These are phyloP conservation scores for Neurospora sp. DNA, from an alignment of 2,329 filamentous ascomycete genomes.

Conservation along the genomic window DNA sequence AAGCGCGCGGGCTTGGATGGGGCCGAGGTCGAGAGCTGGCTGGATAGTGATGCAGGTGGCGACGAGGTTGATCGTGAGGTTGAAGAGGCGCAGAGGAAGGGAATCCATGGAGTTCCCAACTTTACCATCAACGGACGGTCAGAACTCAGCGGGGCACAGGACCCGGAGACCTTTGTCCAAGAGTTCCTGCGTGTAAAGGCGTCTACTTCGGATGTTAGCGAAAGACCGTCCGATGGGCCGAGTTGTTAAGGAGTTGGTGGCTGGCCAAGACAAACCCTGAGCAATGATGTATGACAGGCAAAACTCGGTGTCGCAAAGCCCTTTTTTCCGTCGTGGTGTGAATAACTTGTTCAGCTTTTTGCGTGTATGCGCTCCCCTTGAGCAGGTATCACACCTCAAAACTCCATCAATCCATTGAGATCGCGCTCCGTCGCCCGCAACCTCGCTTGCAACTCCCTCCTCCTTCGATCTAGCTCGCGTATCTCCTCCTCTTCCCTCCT, in stretches of 20 bases:
- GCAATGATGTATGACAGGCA: neutral
- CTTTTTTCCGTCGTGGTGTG: neutral
- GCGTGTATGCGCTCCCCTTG: neutral
- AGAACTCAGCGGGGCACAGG: slow-evolving; percentile 63
- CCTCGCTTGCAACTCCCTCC: slow-evolving; percentile 44
- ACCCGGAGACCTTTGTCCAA: slow-evolving; percentile 55
- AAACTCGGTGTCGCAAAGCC: neutral
- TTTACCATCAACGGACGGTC: slow-evolving; percentile 62
- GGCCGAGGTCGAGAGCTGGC: slow-evolving; percentile 42
- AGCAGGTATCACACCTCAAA: slow-evolving; percentile 26
- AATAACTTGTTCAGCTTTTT: neutral
- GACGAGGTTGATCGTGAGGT: slow-evolving; percentile 49
- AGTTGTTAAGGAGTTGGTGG: slow-evolving; percentile 8
- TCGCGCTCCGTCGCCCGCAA: slow-evolving; percentile 47
- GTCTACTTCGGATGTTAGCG: slow-evolving; percentile 12
- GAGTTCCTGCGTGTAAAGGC: slow-evolving; percentile 47
- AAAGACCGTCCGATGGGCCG: slow-evolving; percentile 1
- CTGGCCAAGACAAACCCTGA: neutral
- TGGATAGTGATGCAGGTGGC: slow-evolving; percentile 45
- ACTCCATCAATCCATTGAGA: slow-evolving; percentile 41
- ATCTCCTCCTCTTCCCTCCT: slow-evolving; percentile 59
- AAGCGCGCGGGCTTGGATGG: slow-evolving; percentile 43
- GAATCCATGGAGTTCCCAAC: slow-evolving; percentile 60
- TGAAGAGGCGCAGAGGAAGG: slow-evolving; percentile 37
- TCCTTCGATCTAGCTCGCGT: slow-evolving; percentile 44